These are phyloP conservation scores for Fusarium solani-melongenae DNA, from an alignment of 2,329 filamentous ascomycete genomes.

Conservation along the genomic window DNA sequence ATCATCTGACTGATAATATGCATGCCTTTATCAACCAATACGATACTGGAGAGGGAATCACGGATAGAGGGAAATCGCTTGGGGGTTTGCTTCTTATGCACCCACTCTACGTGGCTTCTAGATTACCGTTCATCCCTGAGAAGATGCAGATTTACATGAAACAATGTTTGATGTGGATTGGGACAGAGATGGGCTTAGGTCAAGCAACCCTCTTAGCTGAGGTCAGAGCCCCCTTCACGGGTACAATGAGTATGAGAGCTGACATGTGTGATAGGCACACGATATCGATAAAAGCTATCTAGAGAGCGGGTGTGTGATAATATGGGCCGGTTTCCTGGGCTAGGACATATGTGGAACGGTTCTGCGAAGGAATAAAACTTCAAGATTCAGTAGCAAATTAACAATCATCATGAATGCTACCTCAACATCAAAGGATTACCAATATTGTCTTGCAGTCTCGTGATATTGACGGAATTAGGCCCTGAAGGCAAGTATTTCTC, in stretches of 20 bases:
- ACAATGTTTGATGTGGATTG: background rate
- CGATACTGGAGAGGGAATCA: background rate
- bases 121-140: background rate
- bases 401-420: background rate
- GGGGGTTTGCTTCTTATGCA: background rate
- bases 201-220: background rate
- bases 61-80: background rate
- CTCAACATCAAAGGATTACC: background rate
- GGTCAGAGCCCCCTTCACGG: background rate
- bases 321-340: background rate
- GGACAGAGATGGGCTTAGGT: background rate
- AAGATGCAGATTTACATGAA: background rate
- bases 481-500: background rate
- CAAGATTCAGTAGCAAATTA: background rate
- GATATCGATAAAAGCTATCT: background rate
- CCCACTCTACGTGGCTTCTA: background rate
- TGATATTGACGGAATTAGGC: background rate
- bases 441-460: background rate
- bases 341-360: background rate
- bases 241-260: background rate
- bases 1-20: background rate
- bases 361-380: too few relatives aligned
- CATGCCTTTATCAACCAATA: background rate
- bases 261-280: background rate
- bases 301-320: background rate